Percentiles rank a stretch among this genome's conserved stretches.
phyloP scores from a whole-genome alignment of 2,329 filamentous ascomycete species.

The Calonectria fujianensis region DNA sequence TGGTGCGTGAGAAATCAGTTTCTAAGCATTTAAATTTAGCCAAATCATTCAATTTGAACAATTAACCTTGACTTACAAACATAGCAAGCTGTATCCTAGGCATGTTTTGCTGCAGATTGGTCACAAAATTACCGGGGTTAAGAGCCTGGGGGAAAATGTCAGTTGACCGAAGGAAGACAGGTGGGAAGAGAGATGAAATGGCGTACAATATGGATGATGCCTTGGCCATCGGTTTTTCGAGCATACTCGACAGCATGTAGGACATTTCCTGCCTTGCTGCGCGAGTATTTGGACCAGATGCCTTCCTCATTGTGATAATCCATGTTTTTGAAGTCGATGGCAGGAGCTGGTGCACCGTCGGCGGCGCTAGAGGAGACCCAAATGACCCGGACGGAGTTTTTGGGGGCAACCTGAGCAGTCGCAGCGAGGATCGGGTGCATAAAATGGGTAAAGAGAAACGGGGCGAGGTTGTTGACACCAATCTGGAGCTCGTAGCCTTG shows the following conservation, averaged over 20 bases:
- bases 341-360: background rate
- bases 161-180: background rate
- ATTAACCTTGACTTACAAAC: slow-evolving; percentile 22
- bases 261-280: slow-evolving; percentile 54
- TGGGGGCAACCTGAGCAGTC: slow-evolving; percentile 56
- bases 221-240: slow-evolving; percentile 41
- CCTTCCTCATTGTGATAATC: slow-evolving; percentile 46
- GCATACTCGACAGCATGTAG: slow-evolving; percentile 54
- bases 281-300: slow-evolving; percentile 48
- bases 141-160: slow-evolving; percentile 14
- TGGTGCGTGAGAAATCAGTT: slow-evolving; percentile 42
- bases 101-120: slow-evolving; percentile 37
- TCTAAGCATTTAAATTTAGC: background rate
- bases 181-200: background rate
- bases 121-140: slow-evolving; percentile 41
- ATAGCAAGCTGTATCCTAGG: slow-evolving; percentile 8
- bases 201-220: slow-evolving; percentile 37
- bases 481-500: slow-evolving; percentile 65
- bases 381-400: slow-evolving; percentile 54
- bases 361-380: slow-evolving; percentile 53
- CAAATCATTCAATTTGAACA: background rate
- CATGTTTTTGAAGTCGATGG: slow-evolving; percentile 45
- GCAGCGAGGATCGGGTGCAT: slow-evolving; percentile 47
- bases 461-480: slow-evolving; percentile 62
- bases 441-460: slow-evolving; percentile 62